These are phyloP conservation scores for Annona cherimola DNA, from an alignment of 164 flowering plant species.

Conservation along the genomic window DNA sequence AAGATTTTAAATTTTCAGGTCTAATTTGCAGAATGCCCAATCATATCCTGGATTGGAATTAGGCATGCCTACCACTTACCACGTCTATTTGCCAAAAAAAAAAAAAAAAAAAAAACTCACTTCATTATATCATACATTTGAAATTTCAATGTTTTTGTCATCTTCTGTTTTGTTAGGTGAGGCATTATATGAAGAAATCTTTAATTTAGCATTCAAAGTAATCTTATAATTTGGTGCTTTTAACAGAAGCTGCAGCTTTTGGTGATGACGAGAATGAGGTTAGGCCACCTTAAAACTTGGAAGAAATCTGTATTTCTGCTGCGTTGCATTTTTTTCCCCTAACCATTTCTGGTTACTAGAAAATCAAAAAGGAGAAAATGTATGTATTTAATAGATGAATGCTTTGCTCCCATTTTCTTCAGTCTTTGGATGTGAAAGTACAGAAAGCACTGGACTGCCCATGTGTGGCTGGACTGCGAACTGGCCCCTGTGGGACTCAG, in stretches of 20 bases:
- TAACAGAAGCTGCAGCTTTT: conserved; percentile 79
- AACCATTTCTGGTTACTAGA: not conserved
- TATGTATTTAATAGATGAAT: not conserved
- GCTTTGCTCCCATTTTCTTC: conserved; percentile 9
- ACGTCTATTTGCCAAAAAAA: too few species aligned
- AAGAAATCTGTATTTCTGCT: not conserved
- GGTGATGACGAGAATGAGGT: conserved; percentile 59
- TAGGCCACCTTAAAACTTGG: conserved; percentile 12
- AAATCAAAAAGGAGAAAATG: not conserved
- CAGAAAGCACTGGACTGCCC: conserved; percentile 90
- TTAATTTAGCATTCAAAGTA: not conserved
- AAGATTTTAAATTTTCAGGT: too few species aligned
- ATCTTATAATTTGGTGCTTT: conserved; percentile 9
- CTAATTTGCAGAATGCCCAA: too few species aligned
- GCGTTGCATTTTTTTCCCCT: not conserved
- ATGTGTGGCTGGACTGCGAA: conserved; percentile 73
- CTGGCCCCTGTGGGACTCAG: conserved; percentile 73
- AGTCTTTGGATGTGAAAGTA: conserved; percentile 78
- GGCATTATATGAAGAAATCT: not conserved
- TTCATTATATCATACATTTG: not conserved
- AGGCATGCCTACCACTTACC: too few species aligned
- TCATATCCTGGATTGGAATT: too few species aligned
- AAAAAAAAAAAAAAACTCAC: not conserved
- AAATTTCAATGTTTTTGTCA: not conserved
- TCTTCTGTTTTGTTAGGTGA: conserved; percentile 1